phyloP scores from a whole-genome alignment of 495 filamentous ascomycete genomes.

The Talaromyces ruber region DNA sequence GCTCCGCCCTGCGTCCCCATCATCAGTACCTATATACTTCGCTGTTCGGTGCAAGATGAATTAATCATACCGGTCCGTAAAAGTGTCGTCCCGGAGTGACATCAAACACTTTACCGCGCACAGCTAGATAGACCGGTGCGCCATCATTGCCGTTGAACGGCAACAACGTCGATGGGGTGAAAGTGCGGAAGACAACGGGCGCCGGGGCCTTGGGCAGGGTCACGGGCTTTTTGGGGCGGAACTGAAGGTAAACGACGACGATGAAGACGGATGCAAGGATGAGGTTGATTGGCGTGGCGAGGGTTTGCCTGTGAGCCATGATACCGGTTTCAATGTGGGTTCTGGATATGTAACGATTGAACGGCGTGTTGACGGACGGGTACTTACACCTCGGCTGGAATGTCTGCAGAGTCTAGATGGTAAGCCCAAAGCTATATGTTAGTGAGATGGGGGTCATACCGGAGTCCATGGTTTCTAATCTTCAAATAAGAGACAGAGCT shows the following conservation, averaged over 20 bases:
- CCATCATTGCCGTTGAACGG: conserved; percentile 78
- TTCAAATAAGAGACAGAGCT: background rate
- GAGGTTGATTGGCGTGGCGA: conserved; percentile 73
- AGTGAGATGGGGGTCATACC: background rate
- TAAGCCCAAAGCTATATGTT: background rate
- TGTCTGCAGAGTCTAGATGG: conserved; percentile 1
- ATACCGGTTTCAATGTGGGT: conserved; percentile 15
- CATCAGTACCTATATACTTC: background rate
- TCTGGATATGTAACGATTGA: conserved; percentile 13
- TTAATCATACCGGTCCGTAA: conserved; percentile 61
- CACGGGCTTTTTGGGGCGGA: conserved; percentile 50
- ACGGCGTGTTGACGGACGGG: background rate
- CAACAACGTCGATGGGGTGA: conserved; percentile 75
- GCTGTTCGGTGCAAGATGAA: background rate
- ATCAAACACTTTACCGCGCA: conserved; percentile 81
- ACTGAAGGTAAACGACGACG: conserved; percentile 59
- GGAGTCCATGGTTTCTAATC: conserved; percentile 1
- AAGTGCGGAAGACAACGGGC: conserved; percentile 79
- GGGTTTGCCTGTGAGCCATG: conserved; percentile 34
- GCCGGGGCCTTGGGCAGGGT: conserved; percentile 61
- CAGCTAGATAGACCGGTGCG: conserved; percentile 73
- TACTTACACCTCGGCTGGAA: conserved; percentile 24
- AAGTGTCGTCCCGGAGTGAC: conserved; percentile 79
- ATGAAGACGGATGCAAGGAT: conserved; percentile 62
- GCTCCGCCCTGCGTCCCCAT: conserved; percentile 53